These are phyloP conservation scores for Talaromyces islandicus DNA, from an alignment of 2,329 filamentous ascomycete species.

Conservation along the genomic window DNA sequence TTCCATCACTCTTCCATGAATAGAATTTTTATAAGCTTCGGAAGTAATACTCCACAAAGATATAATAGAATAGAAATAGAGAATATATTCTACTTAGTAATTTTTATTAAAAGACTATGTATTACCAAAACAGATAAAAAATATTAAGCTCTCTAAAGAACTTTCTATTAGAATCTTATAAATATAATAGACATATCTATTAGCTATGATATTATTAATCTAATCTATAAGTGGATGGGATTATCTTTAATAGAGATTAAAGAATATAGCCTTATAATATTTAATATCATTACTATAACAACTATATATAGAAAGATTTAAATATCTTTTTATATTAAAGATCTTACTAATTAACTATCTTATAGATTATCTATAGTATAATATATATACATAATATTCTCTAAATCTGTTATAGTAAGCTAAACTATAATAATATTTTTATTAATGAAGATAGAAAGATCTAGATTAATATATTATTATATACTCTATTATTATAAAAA, in stretches of 20 bases:
- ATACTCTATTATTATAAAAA: too few species aligned
- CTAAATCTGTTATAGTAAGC: too few species aligned
- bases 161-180: not conserved
- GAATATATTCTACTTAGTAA: not conserved
- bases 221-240: not conserved
- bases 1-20: not conserved
- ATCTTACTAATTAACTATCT: too few species aligned
- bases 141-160: not conserved
- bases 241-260: not conserved
- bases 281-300: not conserved
- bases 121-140: not conserved
- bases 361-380: too few species aligned
- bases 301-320: not conserved
- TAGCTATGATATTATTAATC: not conserved
- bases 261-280: not conserved
- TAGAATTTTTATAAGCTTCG: slow-evolving; percentile 1
- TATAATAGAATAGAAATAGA: slow-evolving; percentile 1
- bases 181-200: not conserved
- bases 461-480: too few species aligned
- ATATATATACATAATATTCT: too few species aligned
- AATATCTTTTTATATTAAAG: not conserved
- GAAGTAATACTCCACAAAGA: not conserved
- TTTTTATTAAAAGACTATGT: not conserved
- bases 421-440: too few species aligned
- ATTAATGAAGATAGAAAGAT: too few species aligned